phyloP scores from a whole-genome alignment of 1,284 basidiomycete genomes.

The Tilletia caries region DNA sequence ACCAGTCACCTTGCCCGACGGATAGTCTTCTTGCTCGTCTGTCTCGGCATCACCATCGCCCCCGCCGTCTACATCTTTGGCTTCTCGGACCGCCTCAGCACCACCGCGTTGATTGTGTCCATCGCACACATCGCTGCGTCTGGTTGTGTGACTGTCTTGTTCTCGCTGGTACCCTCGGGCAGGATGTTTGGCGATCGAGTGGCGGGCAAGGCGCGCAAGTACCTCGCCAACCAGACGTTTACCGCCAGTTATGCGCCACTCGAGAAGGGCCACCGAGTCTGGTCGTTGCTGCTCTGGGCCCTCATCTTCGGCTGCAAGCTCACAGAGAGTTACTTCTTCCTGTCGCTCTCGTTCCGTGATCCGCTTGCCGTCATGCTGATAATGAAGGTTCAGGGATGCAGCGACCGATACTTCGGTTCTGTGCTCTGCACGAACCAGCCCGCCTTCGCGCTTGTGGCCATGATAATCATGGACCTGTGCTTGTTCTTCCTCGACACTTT shows the following conservation, averaged over 20 bases:
- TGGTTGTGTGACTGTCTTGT: constrained; percentile 46
- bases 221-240: constrained; percentile 53
- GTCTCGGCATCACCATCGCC: constrained; percentile 48
- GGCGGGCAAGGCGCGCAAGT: constrained; percentile 52
- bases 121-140: constrained; percentile 45
- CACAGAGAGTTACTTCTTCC: constrained; percentile 54
- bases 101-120: constrained; percentile 39
- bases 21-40: constrained; percentile 48
- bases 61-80: constrained; percentile 51
- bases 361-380: constrained; percentile 51
- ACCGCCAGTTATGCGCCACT: constrained; percentile 51
- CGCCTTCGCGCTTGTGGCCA: constrained; percentile 48
- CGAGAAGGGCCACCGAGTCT: constrained; percentile 37
- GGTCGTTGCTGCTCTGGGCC: constrained; percentile 49
- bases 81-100: constrained; percentile 37
- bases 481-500: constrained; percentile 54
- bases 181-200: constrained; percentile 53
- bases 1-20: constrained; percentile 50
- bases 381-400: constrained; percentile 50
- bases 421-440: constrained; percentile 50
- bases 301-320: constrained; percentile 54
- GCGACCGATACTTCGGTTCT: constrained; percentile 52
- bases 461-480: constrained; percentile 52
- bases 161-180: constrained; percentile 50
- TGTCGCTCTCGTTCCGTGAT: constrained; percentile 53